phyloP scores from a whole-genome alignment of 441 rosid species.

The Omphalea diandra region DNA sequence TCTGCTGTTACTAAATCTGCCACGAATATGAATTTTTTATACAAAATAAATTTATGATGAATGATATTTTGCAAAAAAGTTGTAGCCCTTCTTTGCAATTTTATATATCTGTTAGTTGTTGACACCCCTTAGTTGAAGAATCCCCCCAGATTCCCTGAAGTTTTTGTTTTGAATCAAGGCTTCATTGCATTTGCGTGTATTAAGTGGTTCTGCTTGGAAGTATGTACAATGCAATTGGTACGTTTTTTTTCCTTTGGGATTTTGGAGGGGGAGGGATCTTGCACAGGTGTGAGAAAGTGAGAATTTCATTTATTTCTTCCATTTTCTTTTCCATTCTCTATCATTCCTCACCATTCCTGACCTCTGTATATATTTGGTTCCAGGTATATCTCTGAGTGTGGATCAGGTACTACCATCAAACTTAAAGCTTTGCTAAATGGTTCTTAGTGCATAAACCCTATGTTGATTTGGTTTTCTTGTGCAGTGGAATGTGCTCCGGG shows the following conservation, averaged over 20 bases:
- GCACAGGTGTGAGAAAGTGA: neutral
- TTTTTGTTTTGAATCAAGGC: no score
- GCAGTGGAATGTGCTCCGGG: conserved; percentile 77
- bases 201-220: no score
- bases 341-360: neutral
- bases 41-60: no score
- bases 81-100: neutral
- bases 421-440: neutral
- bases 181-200: no score
- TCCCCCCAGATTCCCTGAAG: no score
- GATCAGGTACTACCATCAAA: conserved; percentile 54
- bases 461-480: conserved; percentile 15
- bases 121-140: no score
- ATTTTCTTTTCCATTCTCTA: neutral
- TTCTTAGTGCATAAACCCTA: conserved; percentile 1
- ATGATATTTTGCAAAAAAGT: neutral
- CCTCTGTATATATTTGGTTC: conserved; percentile 10
- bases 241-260: neutral
- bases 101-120: no score
- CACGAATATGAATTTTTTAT: neutral
- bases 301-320: neutral
- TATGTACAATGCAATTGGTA: no score
- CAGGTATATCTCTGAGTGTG: conserved; percentile 67
- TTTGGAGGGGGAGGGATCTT: no score
- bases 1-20: neutral